Evolutionary conservation across 495 filamentous ascomycete species (phyloP).

Genomic region (Aspergillus mulundensis): DNA sequence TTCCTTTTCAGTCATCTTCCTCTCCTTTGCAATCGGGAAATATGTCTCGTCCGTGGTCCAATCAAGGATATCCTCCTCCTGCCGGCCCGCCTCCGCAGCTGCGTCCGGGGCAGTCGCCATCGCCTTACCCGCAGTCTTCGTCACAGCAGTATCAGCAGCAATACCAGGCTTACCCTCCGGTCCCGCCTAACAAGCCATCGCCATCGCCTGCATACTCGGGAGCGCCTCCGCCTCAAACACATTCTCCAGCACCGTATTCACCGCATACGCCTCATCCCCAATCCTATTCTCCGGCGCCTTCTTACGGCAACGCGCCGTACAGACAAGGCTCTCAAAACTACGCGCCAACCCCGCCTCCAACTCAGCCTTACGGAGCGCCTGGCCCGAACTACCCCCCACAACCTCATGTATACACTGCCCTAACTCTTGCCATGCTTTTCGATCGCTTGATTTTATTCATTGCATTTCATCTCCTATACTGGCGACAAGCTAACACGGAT

Average conservation of each 20-base stretch:
- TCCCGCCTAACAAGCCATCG: constrained; percentile 24
- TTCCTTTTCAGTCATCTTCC: constrained; percentile 3
- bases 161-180: constrained; percentile 32
- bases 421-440: constrained; percentile 1
- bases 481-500: constrained; percentile 6
- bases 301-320: constrained; percentile 12
- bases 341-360: constrained; percentile 31
- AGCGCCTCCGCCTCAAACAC: constrained; percentile 24
- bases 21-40: constrained; percentile 12
- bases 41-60: constrained; percentile 40
- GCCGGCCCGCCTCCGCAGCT: constrained; percentile 23
- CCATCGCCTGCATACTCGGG: constrained; percentile 31
- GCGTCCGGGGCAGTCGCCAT: constrained; percentile 19
- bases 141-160: constrained; percentile 23
- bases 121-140: constrained; percentile 36
- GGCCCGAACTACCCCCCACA: constrained; percentile 32
- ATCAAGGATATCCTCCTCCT: constrained; percentile 29
- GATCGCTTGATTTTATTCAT: constrained; percentile 13
- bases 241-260: constrained; percentile 18
- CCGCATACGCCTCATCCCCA: constrained; percentile 15
- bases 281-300: constrained; percentile 20
- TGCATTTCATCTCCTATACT: not conserved
- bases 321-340: constrained; percentile 14
- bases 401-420: constrained; percentile 23
- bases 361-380: constrained; percentile 35